A percentile compares a stretch with the other conserved stretches of the same genome.
Conservation (phyloP, 148 eudicot genomes). For the Selenicereus undatus region DNA sequence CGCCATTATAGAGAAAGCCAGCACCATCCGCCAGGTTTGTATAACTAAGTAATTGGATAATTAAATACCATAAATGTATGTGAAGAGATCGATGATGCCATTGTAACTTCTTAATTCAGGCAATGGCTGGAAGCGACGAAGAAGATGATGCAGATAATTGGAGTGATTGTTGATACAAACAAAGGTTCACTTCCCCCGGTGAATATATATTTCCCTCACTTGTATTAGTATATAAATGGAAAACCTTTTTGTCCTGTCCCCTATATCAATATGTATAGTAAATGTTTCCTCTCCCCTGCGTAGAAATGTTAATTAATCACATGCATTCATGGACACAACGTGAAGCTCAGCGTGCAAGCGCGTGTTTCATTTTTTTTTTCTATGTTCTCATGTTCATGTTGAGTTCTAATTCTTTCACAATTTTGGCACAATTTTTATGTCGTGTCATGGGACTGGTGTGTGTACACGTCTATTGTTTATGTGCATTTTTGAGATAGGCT, state of each 20-base stretch:
- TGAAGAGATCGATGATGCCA: not conserved
- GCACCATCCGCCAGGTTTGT: slow-evolving; percentile 82
- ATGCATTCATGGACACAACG: slow-evolving; percentile 14
- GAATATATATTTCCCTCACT: not conserved
- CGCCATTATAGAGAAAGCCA: slow-evolving; percentile 95
- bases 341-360: slow-evolving; percentile 24
- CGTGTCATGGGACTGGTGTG: not conserved
- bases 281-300: not conserved
- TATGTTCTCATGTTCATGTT: slow-evolving; percentile 9
- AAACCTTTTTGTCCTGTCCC: not conserved
- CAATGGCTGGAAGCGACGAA: slow-evolving; percentile 94
- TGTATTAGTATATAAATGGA: slow-evolving; percentile 17
- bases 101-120: slow-evolving; percentile 41
- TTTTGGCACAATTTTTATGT: slow-evolving; percentile 1
- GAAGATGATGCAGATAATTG: slow-evolving; percentile 82
- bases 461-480: not conserved
- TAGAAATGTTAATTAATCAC: not conserved
- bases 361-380: not conserved
- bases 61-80: not conserved
- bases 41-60: not conserved
- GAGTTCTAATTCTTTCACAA: slow-evolving; percentile 16
- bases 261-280: not conserved
- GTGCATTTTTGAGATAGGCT: not conserved
- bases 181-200: slow-evolving; percentile 10
- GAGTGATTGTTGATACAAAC: slow-evolving; percentile 61